These are phyloP conservation scores for Piloderma croceum DNA, from an alignment of 768 basidiomycete genomes.

Conservation along the genomic window DNA sequence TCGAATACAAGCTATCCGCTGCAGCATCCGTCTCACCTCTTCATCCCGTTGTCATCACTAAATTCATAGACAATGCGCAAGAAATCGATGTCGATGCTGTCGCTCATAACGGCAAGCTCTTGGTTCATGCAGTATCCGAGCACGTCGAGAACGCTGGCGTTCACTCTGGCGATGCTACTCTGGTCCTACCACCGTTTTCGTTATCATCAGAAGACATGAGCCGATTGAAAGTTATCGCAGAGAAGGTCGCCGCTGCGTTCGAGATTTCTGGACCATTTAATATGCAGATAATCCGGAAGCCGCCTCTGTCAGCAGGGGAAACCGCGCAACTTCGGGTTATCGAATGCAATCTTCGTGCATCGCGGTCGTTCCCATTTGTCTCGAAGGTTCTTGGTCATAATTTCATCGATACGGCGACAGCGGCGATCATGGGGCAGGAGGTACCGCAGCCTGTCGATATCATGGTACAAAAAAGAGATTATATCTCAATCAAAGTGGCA, in stretches of 20 bases:
- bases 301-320: conserved; percentile 43
- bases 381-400: conserved; percentile 97
- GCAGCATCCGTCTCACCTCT: conserved; percentile 94
- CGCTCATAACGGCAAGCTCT: conserved; percentile 84
- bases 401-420: conserved; percentile 91
- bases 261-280: conserved; percentile 98
- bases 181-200: conserved; percentile 93
- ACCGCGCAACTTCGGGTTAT: conserved; percentile 87
- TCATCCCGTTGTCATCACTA: conserved; percentile 97
- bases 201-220: conserved; percentile 69
- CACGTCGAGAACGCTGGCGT: conserved; percentile 99
- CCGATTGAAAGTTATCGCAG: conserved; percentile 87
- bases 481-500: conserved; percentile 93
- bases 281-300: conserved; percentile 92
- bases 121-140: conserved; percentile 95
- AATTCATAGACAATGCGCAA: conserved; percentile 97
- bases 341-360: conserved; percentile 97
- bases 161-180: conserved; percentile 96
- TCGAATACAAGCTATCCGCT: conserved; percentile 93
- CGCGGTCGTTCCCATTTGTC: conserved; percentile 98
- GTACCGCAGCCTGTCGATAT: conserved; percentile 90
- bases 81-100: conserved; percentile 99
- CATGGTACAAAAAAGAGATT: conserved; percentile 85
- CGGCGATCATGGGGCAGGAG: conserved; percentile 77
- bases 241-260: conserved; percentile 92